phyloP scores from a whole-genome alignment of 192 early-diverging fungal genomes.

The Lobosporangium transversale region DNA sequence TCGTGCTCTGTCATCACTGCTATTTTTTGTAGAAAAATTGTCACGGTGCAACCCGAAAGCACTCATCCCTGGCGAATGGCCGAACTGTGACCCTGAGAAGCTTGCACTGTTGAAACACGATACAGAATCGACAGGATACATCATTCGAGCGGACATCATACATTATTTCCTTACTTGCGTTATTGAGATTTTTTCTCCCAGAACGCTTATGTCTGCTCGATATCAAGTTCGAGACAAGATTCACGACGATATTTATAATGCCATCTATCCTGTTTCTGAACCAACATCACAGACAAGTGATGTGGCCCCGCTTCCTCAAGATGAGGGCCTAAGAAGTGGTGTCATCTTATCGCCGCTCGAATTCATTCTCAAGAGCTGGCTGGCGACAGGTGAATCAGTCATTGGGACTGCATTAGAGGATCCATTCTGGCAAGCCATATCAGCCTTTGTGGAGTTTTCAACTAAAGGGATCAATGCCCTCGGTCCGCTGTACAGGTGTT shows the following conservation, averaged over 20 bases:
- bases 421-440: constrained; percentile 27
- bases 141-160: constrained; percentile 33
- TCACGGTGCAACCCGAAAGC: constrained; percentile 17
- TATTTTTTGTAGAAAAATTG: constrained; percentile 28
- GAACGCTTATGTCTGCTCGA: constrained; percentile 15
- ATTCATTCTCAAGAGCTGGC: constrained; percentile 41
- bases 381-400: constrained; percentile 30
- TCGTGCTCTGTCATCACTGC: constrained; percentile 5
- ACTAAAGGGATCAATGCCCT: constrained; percentile 10
- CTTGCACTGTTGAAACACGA: constrained; percentile 7
- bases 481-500: constrained; percentile 19
- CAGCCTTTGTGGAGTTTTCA: constrained; percentile 29
- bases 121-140: constrained; percentile 24
- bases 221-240: constrained; percentile 22
- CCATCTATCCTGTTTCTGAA: neutral
- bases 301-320: neutral
- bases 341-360: constrained; percentile 25
- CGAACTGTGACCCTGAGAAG: constrained; percentile 1
- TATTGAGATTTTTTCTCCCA: constrained; percentile 22
- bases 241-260: constrained; percentile 6
- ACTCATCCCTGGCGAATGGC: constrained; percentile 23
- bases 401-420: constrained; percentile 21
- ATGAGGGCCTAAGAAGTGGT: neutral
- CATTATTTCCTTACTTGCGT: constrained; percentile 18
- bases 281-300: constrained; percentile 4